A percentile compares a stretch with the other conserved stretches of the same genome.
Evolutionary conservation across 176 grass and related monocot genomes (phyloP).

Genomic region (Thinopyrum elongatum): DNA sequence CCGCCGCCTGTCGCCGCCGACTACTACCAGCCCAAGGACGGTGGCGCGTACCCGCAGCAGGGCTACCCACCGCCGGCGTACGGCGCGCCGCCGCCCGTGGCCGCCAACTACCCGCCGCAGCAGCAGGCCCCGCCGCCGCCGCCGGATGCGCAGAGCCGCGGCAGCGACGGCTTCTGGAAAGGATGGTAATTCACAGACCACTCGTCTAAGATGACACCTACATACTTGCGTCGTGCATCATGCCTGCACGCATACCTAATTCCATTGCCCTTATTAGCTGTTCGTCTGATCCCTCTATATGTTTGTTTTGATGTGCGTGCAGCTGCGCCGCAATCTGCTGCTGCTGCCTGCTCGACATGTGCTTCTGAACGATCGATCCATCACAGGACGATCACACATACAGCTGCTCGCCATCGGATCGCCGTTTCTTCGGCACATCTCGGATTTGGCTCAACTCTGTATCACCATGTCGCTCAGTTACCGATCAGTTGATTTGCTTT

Average conservation of each 20-base stretch:
- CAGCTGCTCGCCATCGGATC: not conserved
- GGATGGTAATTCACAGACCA: constrained; percentile 48
- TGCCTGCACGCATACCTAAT: not conserved
- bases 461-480: not conserved
- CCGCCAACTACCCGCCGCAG: constrained; percentile 1
- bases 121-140: constrained; percentile 17
- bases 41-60: not conserved
- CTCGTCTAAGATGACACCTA: not conserved
- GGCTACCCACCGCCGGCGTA: no score
- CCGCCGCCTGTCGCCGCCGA: not conserved
- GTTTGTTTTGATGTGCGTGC: not conserved
- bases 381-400: not conserved
- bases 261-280: not conserved
- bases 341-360: constrained; percentile 73
- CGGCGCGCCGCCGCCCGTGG: constrained; percentile 43
- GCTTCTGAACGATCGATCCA: constrained; percentile 51
- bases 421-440: not conserved
- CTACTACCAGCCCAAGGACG: not conserved
- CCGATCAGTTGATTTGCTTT: not conserved
- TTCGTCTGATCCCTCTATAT: not conserved
- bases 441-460: not conserved
- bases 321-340: constrained; percentile 68
- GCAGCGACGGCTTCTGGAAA: constrained; percentile 60
- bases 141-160: constrained; percentile 20
- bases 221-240: not conserved